Evolutionary conservation across 2,329 filamentous ascomycete species (phyloP), one percentile per base, ranked within the genome.

Genomic region (Trichoderma koningiopsis): DNA sequence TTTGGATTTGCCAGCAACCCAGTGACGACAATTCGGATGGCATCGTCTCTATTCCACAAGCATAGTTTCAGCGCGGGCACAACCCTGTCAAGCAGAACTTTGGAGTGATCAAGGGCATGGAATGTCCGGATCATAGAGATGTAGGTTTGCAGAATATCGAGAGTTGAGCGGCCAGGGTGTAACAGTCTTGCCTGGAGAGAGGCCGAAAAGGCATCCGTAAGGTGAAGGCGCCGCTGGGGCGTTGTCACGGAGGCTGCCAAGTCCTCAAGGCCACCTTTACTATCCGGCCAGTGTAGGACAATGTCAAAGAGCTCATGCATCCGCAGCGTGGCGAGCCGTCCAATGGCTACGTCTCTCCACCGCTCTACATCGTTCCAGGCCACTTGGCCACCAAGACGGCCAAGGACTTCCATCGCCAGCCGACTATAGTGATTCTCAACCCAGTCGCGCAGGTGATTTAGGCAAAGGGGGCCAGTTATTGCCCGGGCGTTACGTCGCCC

Each of bases 121-220:
- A 94, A 93, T 0, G 91, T 89, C 70, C 89, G 88, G 71, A 95
- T 94, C 81, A 94, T 91, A 72, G 88, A 89, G 70, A 94, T 92
- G 78, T 95, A 95, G 3, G 91, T 89, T 73, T 90, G 89, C 61
- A 95, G 78, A 40, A 95, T 93, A 71, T 92, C 88, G 3, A 92
- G 84, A 1, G 92, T 94, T 22, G 91, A 93, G 52, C 90, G 86
- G 3, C 91, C 92, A 1, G 92, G 89, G 75, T 95, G 91, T 13
- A 96, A 82, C 8, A 96, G 81, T 16, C 91, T 87, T 64, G 83
- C 85, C 69, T 89, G 87, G 22, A 95, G 79, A 13, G 90, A 86
- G 10, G 85, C 82, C 1, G 89, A 88, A 77, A 95, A 95, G 47
- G 84, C 85, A 53, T 88, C 86, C 1, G 91, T 93, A 11, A 96